Evolutionary conservation across 1,284 basidiomycete species (phyloP), one percentile per base, ranked within the genome.

Genomic region (Sporisorium iseilematis-ciliati): DNA sequence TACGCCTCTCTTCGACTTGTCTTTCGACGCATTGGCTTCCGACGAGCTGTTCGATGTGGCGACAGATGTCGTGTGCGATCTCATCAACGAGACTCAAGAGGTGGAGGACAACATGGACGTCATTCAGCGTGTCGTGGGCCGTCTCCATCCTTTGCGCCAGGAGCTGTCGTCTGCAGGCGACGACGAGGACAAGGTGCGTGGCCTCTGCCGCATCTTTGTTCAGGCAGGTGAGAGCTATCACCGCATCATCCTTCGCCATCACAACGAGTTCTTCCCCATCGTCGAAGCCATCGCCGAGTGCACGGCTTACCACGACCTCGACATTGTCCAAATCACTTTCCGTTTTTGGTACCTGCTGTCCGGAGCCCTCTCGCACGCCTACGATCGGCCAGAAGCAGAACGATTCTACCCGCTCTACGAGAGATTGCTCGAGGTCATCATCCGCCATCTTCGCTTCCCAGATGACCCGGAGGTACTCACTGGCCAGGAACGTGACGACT

Each of bases 61-160:
- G 0, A 93, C 96, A 43, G 93, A 97, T 77, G 91, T 93, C 46
- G 89, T 98, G 58, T 96, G 94, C 86, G 95, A 97, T 83, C 87
- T 98, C 75, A 95, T 99, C 66, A 95, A 98, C 86, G 97, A 99
- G 86, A 99, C 97, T 0, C 96, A 98, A 86, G 97, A 99, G 86
- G 89, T 97, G 26, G 91, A 97, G 72, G 96, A 99, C 53, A 96
- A 95, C 84, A 92, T 95, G 90, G 87, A 89, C 16, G 90, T 93
- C 72, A 95, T 99, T 77, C 89, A 97, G 84, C 88, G 91, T 65
- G 91, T 99, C 59, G 90, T 99, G 0, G 93, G 94, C 0, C 75
- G 80, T 12, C 57, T 84, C 6, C 56, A 77, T 54, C 75, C 78
- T 10, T 45, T 84, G 56, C 75, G 76, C 8, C 60, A 65, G 11